Conservation (phyloP, 352 stramenopile genomes). For the Pythium monospermum region DNA sequence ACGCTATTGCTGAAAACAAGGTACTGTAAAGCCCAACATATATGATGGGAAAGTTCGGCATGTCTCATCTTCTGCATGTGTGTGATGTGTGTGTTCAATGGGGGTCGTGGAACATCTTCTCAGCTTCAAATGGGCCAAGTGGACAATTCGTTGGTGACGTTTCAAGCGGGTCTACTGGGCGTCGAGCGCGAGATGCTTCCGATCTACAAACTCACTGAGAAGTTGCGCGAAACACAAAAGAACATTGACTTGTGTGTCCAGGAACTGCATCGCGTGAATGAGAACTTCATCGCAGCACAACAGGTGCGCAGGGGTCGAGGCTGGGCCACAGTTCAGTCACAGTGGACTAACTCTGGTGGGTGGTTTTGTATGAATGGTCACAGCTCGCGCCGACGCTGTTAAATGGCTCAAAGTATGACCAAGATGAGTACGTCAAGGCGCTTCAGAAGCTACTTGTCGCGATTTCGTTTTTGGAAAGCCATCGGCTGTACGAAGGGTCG, state of each 20-base stretch:
- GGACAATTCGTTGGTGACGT: constrained; percentile 42
- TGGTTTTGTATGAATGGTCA: neutral
- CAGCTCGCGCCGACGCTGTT: constrained; percentile 61
- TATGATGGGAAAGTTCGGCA: too few species aligned
- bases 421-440: constrained; percentile 58
- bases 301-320: constrained; percentile 28
- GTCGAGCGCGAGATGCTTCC: constrained; percentile 80
- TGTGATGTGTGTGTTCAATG: too few species aligned
- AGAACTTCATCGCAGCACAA: constrained; percentile 69
- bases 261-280: constrained; percentile 60
- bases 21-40: too few species aligned
- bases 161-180: constrained; percentile 59
- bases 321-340: neutral
- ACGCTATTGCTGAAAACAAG: constrained; percentile 61
- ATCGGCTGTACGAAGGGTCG: constrained; percentile 71
- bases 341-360: neutral
- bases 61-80: too few species aligned
- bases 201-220: constrained; percentile 82
- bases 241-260: constrained; percentile 81
- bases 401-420: constrained; percentile 68
- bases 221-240: constrained; percentile 72
- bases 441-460: constrained; percentile 63
- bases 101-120: neutral
- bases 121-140: constrained; percentile 62
- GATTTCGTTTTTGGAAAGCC: constrained; percentile 63